Conservation (phyloP, 345 rosid species). For the Dipteronia sinensis region DNA sequence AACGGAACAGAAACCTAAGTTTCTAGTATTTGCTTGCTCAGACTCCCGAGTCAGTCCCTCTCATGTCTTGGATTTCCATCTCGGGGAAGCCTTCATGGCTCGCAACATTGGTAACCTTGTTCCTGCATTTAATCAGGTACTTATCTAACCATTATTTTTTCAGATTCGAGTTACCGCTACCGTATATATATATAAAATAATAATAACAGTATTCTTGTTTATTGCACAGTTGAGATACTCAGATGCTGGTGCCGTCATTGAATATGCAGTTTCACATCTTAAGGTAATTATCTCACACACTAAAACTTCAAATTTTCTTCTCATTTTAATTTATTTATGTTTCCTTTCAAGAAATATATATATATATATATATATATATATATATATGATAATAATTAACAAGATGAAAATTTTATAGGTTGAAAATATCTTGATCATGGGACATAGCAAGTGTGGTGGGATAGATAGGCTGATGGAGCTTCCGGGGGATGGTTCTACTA, state of each 20-base stretch:
- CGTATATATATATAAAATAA: no score
- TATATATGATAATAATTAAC: not conserved
- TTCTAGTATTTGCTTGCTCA: constrained; percentile 45
- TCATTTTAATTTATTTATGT: not conserved
- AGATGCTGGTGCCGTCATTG: constrained; percentile 27
- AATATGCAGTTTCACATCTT: constrained; percentile 18
- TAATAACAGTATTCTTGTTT: not conserved
- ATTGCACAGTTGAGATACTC: constrained; percentile 25
- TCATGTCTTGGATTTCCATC: constrained; percentile 47
- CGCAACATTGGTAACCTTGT: constrained; percentile 58
- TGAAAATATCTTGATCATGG: constrained; percentile 26
- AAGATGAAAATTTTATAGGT: constrained; percentile 8
- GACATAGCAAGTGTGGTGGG: constrained; percentile 33
- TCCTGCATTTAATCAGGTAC: constrained; percentile 53
- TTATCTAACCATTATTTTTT: not conserved
- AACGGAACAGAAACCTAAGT: constrained; percentile 25
- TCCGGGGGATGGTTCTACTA: constrained; percentile 17
- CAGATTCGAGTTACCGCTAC: no score
- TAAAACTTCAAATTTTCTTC: no score
- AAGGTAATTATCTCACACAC: not conserved
- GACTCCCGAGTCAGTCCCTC: constrained; percentile 62
- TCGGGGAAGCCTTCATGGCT: constrained; percentile 54
- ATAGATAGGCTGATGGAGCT: constrained; percentile 24
- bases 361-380: no score
- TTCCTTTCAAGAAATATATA: no score